phyloP scores from a whole-genome alignment of 805 yeast genomes.

The Myxozyma lipomycoides region DNA sequence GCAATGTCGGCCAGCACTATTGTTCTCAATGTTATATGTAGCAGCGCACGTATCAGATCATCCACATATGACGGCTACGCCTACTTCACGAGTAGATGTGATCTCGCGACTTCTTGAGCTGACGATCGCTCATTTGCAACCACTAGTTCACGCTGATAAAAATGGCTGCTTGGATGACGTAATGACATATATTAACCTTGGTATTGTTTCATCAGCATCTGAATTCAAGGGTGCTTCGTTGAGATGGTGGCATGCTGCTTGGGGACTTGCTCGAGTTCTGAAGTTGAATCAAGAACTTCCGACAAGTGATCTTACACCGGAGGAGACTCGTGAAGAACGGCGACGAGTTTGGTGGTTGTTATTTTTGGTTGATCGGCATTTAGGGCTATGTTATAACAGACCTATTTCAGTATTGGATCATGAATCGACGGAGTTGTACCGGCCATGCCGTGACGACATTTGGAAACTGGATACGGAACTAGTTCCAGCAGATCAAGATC shows the following conservation, averaged over 20 bases:
- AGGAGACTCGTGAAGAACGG: slow-evolving; percentile 40
- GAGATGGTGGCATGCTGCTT: slow-evolving; percentile 37
- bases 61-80: slow-evolving; percentile 33
- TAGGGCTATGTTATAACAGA: slow-evolving; percentile 40
- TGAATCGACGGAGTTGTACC: slow-evolving; percentile 35
- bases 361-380: slow-evolving; percentile 41
- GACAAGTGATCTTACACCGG: slow-evolving; percentile 15
- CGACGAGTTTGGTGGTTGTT: slow-evolving; percentile 44
- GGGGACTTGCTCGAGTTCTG: slow-evolving; percentile 35
- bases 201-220: slow-evolving; percentile 36
- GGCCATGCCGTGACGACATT: slow-evolving; percentile 38
- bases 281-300: slow-evolving; percentile 33
- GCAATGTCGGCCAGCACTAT: slow-evolving; percentile 28
- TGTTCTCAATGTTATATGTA: slow-evolving; percentile 33
- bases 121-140: slow-evolving; percentile 29
- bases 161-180: slow-evolving; percentile 34
- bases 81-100: slow-evolving; percentile 31
- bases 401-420: slow-evolving; percentile 37
- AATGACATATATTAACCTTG: slow-evolving; percentile 35
- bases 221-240: slow-evolving; percentile 36
- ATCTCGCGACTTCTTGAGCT: slow-evolving; percentile 30
- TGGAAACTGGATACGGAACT: slow-evolving; percentile 36
- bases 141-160: slow-evolving; percentile 31
- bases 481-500: slow-evolving; percentile 35
- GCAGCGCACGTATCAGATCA: slow-evolving; percentile 37